Percentiles rank a stretch among this genome's conserved stretches.
These are phyloP conservation scores for Mytilinidion resinicola DNA, from an alignment of 495 filamentous ascomycete genomes.

Conservation along the genomic window DNA sequence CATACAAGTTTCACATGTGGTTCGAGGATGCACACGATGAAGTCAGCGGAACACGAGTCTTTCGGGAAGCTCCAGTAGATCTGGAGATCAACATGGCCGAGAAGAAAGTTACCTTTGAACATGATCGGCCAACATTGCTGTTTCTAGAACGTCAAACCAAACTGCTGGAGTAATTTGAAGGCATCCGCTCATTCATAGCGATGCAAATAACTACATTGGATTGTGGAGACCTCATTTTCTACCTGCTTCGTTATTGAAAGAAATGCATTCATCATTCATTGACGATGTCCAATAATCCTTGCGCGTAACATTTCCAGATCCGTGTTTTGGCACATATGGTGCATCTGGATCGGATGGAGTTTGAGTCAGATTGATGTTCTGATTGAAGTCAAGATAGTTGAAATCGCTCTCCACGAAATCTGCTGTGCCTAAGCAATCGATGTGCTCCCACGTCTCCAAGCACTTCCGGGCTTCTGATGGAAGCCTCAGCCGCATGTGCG, in stretches of 20 bases:
- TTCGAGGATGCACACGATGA: slow-evolving; percentile 6
- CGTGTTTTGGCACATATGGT: not conserved
- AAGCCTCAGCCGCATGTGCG: not conserved
- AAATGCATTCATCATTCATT: not conserved
- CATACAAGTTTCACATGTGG: slow-evolving; percentile 8
- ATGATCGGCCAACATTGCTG: slow-evolving; percentile 6
- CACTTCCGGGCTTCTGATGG: not conserved
- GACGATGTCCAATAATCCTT: not conserved
- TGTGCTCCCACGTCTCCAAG: not conserved
- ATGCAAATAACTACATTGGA: not conserved
- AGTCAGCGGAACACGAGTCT: not conserved
- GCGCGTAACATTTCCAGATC: not conserved
- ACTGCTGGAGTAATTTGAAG: slow-evolving; percentile 7
- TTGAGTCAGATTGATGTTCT: not conserved
- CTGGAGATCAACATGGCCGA: slow-evolving; percentile 7
- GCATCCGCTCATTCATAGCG: not conserved
- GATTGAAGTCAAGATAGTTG: slow-evolving; percentile 1
- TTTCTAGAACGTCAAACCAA: slow-evolving; percentile 15
- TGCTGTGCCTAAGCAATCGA: not conserved
- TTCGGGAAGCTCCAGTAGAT: not conserved
- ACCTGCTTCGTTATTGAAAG: not conserved
- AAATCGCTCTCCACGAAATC: not conserved
- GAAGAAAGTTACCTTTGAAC: slow-evolving; percentile 4
- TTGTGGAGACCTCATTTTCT: not conserved
- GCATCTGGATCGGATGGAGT: not conserved